Percentiles rank a stretch among this genome's conserved stretches.
Evolutionary conservation across 179 eudicot species (phyloP).

Genomic region (Nepenthes alata): DNA sequence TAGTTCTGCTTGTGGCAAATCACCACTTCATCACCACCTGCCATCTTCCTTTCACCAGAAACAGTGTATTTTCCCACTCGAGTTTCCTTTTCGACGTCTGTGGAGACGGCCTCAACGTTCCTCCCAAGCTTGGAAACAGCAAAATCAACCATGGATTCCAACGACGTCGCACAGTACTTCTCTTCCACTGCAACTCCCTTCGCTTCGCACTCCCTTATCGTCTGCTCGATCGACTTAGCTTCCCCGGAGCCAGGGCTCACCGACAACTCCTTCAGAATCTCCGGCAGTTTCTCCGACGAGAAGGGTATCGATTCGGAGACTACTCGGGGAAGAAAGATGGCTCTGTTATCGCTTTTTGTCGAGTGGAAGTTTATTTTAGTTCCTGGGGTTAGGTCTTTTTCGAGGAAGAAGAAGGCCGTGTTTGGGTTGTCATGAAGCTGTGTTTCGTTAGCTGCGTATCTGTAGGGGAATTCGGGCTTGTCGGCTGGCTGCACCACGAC

Average conservation of each 20-base stretch:
- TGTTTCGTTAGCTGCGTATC: slow-evolving; percentile 42
- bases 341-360: slow-evolving; percentile 19
- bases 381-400: slow-evolving; percentile 45
- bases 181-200: slow-evolving; percentile 29
- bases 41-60: slow-evolving; percentile 17
- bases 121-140: slow-evolving; percentile 36
- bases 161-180: slow-evolving; percentile 58
- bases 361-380: slow-evolving; percentile 43
- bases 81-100: slow-evolving; percentile 18
- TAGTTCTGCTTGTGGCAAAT: slow-evolving; percentile 48
- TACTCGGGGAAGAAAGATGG: slow-evolving; percentile 44
- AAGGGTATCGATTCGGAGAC: slow-evolving; percentile 51
- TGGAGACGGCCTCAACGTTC: slow-evolving; percentile 28
- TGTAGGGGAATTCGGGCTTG: slow-evolving; percentile 27
- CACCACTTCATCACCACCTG: slow-evolving; percentile 17
- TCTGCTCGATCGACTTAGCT: slow-evolving; percentile 38
- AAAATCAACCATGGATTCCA: slow-evolving; percentile 78
- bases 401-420: slow-evolving; percentile 51
- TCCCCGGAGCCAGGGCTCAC: slow-evolving; percentile 33
- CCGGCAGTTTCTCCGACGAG: slow-evolving; percentile 31
- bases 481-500: slow-evolving; percentile 28
- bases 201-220: slow-evolving; percentile 47
- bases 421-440: slow-evolving; percentile 51
- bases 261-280: slow-evolving; percentile 23
- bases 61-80: slow-evolving; percentile 16